Percentiles rank a stretch among this genome's conserved stretches.
Evolutionary conservation across 1,139 yeast genomes (phyloP).

Genomic region (Sugiyamaella sp.): DNA sequence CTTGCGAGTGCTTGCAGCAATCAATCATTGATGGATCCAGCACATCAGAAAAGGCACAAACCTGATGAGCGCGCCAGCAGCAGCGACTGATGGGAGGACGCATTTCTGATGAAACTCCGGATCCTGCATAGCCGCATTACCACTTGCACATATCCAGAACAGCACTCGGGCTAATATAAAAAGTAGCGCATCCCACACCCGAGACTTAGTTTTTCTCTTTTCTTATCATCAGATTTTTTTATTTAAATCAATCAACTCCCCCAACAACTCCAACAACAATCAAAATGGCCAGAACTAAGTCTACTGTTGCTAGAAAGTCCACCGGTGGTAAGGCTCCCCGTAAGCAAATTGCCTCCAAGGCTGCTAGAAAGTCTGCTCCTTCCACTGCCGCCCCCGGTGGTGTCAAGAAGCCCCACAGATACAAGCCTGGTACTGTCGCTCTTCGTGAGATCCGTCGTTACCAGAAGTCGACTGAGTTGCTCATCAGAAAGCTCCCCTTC

Average conservation of each 20-base stretch:
- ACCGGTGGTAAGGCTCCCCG: conserved; percentile 99
- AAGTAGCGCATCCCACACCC: conserved; percentile 19
- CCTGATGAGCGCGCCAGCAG: not conserved
- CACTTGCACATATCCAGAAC: not conserved
- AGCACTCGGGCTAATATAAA: conserved; percentile 16
- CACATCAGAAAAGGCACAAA: not conserved
- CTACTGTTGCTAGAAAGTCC: conserved; percentile 92
- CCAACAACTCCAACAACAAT: conserved; percentile 9
- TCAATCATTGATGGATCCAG: too few relatives aligned
- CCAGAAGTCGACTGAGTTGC: conserved; percentile 96
- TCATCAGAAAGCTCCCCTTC: conserved; percentile 98
- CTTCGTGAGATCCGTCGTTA: conserved; percentile 99
- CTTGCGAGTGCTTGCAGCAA: too few relatives aligned
- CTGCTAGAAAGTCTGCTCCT: conserved; percentile 95
- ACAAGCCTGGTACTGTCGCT: conserved; percentile 99
- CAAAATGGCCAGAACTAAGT: conserved; percentile 96
- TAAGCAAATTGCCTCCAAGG: conserved; percentile 98
- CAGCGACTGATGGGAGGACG: conserved; percentile 14
- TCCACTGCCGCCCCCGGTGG: conserved; percentile 75
- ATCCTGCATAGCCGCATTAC: conserved; percentile 1
- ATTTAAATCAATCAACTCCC: conserved; percentile 1
- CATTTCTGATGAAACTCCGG: conserved; percentile 9
- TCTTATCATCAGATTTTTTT: conserved; percentile 24
- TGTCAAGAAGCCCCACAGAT: conserved; percentile 99
- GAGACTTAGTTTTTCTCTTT: conserved; percentile 27